Conservation (phyloP, 257 asterid species). For the Nicotiana tomentosiformis region DNA sequence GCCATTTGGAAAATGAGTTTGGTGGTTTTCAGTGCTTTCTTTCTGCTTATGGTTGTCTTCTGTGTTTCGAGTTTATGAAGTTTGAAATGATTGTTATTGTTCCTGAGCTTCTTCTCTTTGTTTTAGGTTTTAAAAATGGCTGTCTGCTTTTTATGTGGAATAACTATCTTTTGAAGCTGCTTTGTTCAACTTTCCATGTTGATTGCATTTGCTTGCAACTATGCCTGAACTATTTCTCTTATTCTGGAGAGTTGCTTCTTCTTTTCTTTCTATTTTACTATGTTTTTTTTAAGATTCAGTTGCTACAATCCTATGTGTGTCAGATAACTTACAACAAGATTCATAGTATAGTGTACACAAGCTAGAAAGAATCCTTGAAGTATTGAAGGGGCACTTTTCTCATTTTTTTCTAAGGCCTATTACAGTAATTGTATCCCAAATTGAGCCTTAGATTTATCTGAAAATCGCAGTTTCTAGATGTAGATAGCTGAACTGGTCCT, state of each 20-base stretch:
- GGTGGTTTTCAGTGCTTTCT: conserved; percentile 19
- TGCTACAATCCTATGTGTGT: neutral
- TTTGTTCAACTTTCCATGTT: conserved; percentile 12
- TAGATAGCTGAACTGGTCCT: no score
- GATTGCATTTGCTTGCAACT: neutral
- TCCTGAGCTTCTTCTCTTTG: conserved; percentile 28
- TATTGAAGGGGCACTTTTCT: neutral
- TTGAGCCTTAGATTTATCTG: neutral
- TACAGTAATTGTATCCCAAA: neutral
- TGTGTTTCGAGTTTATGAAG: conserved; percentile 27
- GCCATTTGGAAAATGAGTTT: conserved; percentile 21
- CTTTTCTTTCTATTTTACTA: neutral
- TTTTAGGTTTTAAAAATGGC: conserved; percentile 18
- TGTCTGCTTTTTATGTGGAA: conserved; percentile 19
- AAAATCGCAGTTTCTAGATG: neutral
- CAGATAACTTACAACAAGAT: neutral
- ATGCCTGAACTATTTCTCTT: neutral
- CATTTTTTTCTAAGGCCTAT: neutral
- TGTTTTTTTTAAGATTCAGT: neutral
- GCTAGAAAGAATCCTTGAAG: neutral
- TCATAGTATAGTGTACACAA: neutral
- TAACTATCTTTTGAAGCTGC: conserved; percentile 7
- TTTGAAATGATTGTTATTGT: conserved; percentile 28
- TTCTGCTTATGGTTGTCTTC: conserved; percentile 20
- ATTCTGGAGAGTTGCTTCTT: neutral